A percentile compares a stretch with the other conserved stretches of the same genome.
These are phyloP conservation scores for Raddia guianensis DNA, from an alignment of 176 grass and related monocot genomes.

Conservation along the genomic window DNA sequence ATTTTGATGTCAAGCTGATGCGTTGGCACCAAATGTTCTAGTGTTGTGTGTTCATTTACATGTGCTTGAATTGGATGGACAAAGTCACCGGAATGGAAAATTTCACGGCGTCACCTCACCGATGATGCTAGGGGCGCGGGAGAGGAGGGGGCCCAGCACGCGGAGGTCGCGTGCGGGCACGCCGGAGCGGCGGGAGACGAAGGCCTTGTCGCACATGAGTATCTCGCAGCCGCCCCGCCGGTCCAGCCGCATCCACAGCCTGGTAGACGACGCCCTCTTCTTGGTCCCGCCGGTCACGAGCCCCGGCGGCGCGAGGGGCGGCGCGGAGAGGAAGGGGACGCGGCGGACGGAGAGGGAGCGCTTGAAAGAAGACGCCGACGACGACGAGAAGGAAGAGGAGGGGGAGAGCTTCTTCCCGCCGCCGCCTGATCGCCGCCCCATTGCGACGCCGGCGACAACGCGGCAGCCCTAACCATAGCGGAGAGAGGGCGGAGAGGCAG, in stretches of 20 bases:
- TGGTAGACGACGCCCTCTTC: constrained; percentile 67
- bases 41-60: not conserved
- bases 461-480: not conserved
- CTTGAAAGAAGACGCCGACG: constrained; percentile 25
- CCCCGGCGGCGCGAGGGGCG: not conserved
- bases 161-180: constrained; percentile 75
- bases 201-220: constrained; percentile 79
- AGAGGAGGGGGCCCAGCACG: constrained; percentile 89
- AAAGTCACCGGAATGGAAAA: not conserved
- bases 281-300: constrained; percentile 44
- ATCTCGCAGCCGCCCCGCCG: constrained; percentile 70
- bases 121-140: constrained; percentile 87
- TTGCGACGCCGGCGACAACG: constrained; percentile 8
- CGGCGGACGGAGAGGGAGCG: constrained; percentile 34
- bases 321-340: constrained; percentile 7
- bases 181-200: constrained; percentile 62
- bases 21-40: not conserved
- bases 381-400: constrained; percentile 32
- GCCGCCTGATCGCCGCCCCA: constrained; percentile 76
- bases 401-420: constrained; percentile 50
- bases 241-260: constrained; percentile 89
- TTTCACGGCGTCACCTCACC: constrained; percentile 54
- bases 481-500: not conserved
- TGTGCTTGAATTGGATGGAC: not conserved
- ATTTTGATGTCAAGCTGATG: not conserved